These are phyloP conservation scores for Wallacemonas rigidus DNA, from an alignment of 208 protist species.

Conservation along the genomic window DNA sequence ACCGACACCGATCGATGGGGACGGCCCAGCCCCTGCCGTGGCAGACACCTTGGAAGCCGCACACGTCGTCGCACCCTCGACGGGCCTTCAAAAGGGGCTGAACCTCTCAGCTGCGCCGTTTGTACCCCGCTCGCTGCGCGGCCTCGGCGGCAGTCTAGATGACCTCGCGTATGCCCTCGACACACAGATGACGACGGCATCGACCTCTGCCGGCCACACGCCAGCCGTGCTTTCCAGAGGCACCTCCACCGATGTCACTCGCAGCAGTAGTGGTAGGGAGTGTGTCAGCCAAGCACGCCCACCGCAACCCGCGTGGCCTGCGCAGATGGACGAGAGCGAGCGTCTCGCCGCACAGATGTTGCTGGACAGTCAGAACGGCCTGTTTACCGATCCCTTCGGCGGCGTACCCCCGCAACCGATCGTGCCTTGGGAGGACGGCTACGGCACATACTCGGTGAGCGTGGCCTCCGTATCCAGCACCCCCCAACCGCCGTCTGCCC, in stretches of 20 bases:
- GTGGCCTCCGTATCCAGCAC: neutral
- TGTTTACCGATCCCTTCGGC: neutral
- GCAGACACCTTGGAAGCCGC: neutral
- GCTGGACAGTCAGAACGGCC: constrained; percentile 14
- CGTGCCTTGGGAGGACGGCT: constrained; percentile 8
- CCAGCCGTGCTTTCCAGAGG: too few species aligned
- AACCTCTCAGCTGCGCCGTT: constrained; percentile 11
- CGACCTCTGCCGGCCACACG: neutral
- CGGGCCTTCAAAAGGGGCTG: neutral
- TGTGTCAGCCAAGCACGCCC: neutral
- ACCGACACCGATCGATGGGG: constrained; percentile 9
- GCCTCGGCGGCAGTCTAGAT: constrained; percentile 5
- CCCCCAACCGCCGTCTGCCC: too few species aligned
- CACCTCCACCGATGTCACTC: too few species aligned
- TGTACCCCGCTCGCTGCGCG: constrained; percentile 14
- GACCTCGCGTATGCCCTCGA: neutral
- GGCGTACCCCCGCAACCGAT: neutral
- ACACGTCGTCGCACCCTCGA: too few species aligned
- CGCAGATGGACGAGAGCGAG: constrained; percentile 3
- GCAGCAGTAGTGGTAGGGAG: too few species aligned
- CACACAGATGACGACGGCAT: neutral
- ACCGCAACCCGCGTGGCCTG: neutral
- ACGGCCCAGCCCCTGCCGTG: neutral
- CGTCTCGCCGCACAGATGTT: constrained; percentile 12
- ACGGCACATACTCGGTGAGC: neutral